phyloP scores from a whole-genome alignment of 441 rosid genomes.

The Gossypium schwendimanii region DNA sequence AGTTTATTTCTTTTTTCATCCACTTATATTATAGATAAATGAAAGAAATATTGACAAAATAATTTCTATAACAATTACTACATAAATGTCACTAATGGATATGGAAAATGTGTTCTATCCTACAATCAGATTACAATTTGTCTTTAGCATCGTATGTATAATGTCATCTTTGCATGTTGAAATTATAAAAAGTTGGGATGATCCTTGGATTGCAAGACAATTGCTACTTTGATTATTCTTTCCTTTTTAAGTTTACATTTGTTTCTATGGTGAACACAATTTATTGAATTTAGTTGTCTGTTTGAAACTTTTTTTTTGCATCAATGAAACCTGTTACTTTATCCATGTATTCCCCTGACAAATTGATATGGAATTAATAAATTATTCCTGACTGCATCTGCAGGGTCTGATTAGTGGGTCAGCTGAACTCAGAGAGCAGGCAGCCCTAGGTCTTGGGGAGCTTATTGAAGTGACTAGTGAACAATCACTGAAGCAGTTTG shows the following conservation, averaged over 20 bases:
- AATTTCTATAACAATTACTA: not conserved
- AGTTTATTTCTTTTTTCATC: not conserved
- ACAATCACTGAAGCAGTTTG: conserved; percentile 80
- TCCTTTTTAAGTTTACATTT: not conserved
- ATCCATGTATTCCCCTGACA: not conserved
- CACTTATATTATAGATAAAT: not conserved
- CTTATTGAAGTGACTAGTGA: conserved; percentile 97
- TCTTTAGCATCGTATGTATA: not conserved
- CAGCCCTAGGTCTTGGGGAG: conserved; percentile 98
- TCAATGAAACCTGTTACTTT: not conserved
- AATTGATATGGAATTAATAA: not conserved
- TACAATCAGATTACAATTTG: not conserved
- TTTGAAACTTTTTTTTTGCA: not conserved
- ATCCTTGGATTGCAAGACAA: not conserved
- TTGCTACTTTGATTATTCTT: not conserved
- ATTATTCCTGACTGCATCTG: conserved; percentile 13
- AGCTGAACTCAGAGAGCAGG: conserved; percentile 93
- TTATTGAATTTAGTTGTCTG: not conserved
- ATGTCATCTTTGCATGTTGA: not conserved
- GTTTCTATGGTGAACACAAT: not conserved
- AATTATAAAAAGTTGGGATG: not conserved
- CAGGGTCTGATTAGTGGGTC: conserved; percentile 94
- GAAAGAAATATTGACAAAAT: not conserved
- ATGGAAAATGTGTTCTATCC: not conserved
- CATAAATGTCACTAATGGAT: not conserved